A percentile compares a stretch with the other conserved stretches of the same genome.
phyloP scores from a whole-genome alignment of 768 basidiomycete genomes.

The Chalciporus piperatus region DNA sequence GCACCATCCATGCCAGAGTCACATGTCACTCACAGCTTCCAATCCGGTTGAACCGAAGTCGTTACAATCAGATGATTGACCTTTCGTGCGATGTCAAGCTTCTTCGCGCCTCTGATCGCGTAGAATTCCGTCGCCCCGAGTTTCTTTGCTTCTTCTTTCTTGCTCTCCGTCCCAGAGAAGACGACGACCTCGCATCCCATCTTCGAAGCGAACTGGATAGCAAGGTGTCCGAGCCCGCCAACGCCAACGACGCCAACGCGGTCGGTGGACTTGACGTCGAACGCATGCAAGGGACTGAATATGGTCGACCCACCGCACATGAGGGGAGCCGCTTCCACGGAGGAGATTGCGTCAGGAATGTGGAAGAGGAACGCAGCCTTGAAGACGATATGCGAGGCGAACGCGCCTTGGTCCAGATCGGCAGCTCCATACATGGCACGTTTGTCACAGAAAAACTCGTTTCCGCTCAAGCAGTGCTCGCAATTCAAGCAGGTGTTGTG shows the following conservation, averaged over 20 bases:
- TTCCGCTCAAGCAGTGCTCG: constrained; percentile 32
- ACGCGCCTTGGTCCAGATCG: constrained; percentile 34
- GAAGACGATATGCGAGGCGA: constrained; percentile 36
- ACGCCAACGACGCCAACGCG: constrained; percentile 35
- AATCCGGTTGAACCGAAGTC: constrained; percentile 27
- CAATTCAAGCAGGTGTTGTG: constrained; percentile 34
- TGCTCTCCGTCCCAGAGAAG: constrained; percentile 33
- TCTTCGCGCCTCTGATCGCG: constrained; percentile 23
- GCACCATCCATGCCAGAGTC: background rate
- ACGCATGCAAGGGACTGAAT: constrained; percentile 26
- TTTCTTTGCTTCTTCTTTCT: constrained; percentile 30
- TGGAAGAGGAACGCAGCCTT: constrained; percentile 34
- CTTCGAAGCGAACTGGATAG: constrained; percentile 38
- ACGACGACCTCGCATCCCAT: constrained; percentile 39
- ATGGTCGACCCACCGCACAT: constrained; percentile 39
- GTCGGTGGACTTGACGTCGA: constrained; percentile 28
- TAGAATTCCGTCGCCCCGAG: constrained; percentile 38
- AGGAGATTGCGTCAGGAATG: constrained; percentile 30
- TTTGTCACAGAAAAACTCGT: constrained; percentile 28
- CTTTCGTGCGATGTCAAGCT: constrained; percentile 25
- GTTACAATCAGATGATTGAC: constrained; percentile 34
- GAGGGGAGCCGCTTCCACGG: constrained; percentile 32
- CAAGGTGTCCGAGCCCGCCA: constrained; percentile 39
- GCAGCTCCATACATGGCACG: constrained; percentile 24
- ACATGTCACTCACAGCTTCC: constrained; percentile 25